Percentiles rank a stretch among this genome's conserved stretches.
Conservation (phyloP, 2,329 filamentous ascomycete genomes). For the Calcarisporium arbuscula region DNA sequence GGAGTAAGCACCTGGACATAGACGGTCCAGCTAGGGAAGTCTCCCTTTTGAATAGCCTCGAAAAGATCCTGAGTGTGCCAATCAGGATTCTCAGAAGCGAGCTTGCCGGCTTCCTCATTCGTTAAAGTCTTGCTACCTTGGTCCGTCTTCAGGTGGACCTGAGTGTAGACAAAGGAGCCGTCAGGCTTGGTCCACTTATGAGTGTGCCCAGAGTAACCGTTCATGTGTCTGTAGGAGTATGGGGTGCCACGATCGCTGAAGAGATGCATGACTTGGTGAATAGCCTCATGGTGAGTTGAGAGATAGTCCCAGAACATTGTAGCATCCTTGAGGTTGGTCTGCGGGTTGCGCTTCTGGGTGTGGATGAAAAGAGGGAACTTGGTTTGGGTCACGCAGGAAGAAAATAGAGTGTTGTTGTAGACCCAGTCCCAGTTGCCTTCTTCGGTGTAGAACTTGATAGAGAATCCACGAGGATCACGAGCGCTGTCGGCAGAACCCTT, state of each 20-base stretch:
- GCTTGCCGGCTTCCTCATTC: constrained; percentile 47
- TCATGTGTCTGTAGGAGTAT: constrained; percentile 59
- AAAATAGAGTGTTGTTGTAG: constrained; percentile 70
- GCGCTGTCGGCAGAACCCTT: constrained; percentile 61
- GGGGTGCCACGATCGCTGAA: constrained; percentile 63
- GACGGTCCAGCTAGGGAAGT: constrained; percentile 57
- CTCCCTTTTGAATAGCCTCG: constrained; percentile 53
- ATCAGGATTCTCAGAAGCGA: constrained; percentile 54
- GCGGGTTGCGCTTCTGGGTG: constrained; percentile 70
- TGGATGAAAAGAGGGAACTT: constrained; percentile 74
- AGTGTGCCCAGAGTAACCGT: constrained; percentile 62
- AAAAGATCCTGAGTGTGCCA: constrained; percentile 59
- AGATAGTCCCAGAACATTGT: constrained; percentile 49
- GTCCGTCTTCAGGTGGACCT: constrained; percentile 58
- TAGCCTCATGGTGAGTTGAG: constrained; percentile 53
- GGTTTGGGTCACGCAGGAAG: constrained; percentile 68
- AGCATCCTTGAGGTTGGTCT: constrained; percentile 63
- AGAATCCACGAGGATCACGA: constrained; percentile 65
- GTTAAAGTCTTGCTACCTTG: constrained; percentile 56
- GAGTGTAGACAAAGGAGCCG: constrained; percentile 59
- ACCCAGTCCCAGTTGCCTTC: constrained; percentile 69
- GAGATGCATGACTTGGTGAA: constrained; percentile 59
- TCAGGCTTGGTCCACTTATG: constrained; percentile 62
- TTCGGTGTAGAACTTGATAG: constrained; percentile 53
- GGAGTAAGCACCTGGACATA: constrained; percentile 59